Base-by-base conservation (phyloP, 2,329 filamentous ascomycete species). In the Fusarium nurragi region DNA sequence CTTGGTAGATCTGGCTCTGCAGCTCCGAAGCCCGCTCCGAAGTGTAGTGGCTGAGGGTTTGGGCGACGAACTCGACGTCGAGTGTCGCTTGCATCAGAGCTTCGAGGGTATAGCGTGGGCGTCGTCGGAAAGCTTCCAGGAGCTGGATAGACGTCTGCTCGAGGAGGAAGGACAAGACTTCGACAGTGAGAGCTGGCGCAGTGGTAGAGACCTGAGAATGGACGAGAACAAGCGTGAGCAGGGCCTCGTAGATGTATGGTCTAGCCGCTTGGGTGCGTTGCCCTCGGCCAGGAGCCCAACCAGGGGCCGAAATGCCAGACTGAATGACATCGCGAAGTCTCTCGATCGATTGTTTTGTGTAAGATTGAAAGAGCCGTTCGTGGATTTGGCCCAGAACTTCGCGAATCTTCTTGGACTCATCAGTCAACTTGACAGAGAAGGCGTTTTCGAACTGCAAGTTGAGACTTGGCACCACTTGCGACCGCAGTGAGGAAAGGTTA, bases 41-140 rank as follows among this genome's bases (percentile, higher is more conserved):
- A 0, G 92, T 95, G 77, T 96, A 99, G 69, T 94, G 90, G 60
- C 87, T 91, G 30, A 99, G 84, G 6, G 94, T 97, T 80, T 99
- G 95, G 1, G 94, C 92, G 55, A 98, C 89, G 74, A 99, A 98
- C 77, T 99, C 95, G 2, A 97, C 94, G 73, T 99, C 95, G 2
- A 99, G 86, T 0, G 95, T 99, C 2, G 96, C 96, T 78, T 99
- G 96, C 89, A 98, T 97, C 47, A 99, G 86, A 8, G 91, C 90
- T 6, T 90, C 83, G 1, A 99, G 87, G 2, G 88, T 85, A 78
- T 95, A 98, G 19, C 82, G 82, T 6, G 83, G 77, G 8, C 90
- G 88, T 32, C 76, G 85, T 82, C 80, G 81, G 82, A 98, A 97
- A 0, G 92, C 89, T 25, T 90, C 86, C 16, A 97, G 88, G n/a